Base-by-base conservation (phyloP, 768 basidiomycete genomes). In the Sarcodon aspratus region DNA sequence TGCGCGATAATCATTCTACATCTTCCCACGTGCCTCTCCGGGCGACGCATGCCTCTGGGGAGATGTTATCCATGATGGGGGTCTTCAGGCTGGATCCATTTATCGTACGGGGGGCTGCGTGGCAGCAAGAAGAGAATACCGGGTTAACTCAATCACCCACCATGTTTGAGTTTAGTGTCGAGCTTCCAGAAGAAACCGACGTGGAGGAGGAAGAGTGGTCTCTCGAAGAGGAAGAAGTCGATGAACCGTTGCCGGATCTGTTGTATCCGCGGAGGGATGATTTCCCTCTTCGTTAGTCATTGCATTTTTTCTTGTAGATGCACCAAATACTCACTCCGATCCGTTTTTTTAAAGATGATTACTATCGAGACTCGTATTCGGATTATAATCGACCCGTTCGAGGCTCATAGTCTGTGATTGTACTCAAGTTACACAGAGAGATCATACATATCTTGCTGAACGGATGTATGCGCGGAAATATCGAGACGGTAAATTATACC, bases 1-100 rank as follows among this genome's bases (percentile, higher is more conserved):
- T 55, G 51, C 50, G 55, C 47, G 54, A 58, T 50, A 50, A 54
- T 12, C 47, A 49, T 33, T 47, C 35, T 3, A 17, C 33, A 44
- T 35, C 49, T 12, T 21, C 13, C 31, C 37, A 36, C 27, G 44
- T 48, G 49, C 52, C 50, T 40, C 72, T 85, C 11, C 82, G 85
- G 43, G 85, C 85, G 7, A 86, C 82, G 0, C 80, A 85, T 57
- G 85, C 84, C 1, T 71, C 74, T 52, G 71, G 74, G 43, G 71
- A 75, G 40, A 86, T 86, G 85, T 75, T 80, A 48, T 66, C 68
- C 44, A 79, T 86, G 78, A 89, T 89, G 85, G 76, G 76, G 38
- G 77, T 80, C 17, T 85, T 88, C 61, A 74, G 85, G 7, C 71
- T 87, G 55, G 82, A 87, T 61, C 84, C 83, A 0, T 88, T 88